Base-by-base conservation (phyloP, 1,139 yeast genomes). In the Lodderomyces margitis region DNA sequence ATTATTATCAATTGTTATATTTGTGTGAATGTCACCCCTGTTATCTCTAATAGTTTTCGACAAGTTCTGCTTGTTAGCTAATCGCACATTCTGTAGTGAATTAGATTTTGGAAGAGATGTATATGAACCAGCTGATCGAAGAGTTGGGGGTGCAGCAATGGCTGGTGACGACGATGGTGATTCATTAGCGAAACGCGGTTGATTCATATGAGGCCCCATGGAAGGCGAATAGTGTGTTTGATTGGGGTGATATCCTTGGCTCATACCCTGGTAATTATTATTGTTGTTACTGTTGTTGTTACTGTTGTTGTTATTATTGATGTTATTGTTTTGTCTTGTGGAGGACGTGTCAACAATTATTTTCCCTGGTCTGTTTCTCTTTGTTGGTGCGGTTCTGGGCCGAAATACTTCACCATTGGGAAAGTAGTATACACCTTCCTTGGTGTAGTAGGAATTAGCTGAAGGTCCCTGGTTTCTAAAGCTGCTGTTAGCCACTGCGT, bases 361-460 rank as follows among this genome's bases (percentile, higher is more conserved):
- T 48, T 34, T 65, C 46, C 45, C 64, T 63, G 78, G 78, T 43
- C 72, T 59, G 37, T 65, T 55, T 41, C 78, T 60, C 39, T 58
- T 62, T 10, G 63, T 47, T 1, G 76, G 74, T 12, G 66, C 58
- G 36, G 56, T 55, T 35, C 80, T 54, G 1, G 81, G 81, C 25
- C 75, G 59, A 52, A 76, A 77, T 4, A 75, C 66, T 52, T 76
- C 82, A 38, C 82, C 82, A 53, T 77, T 76, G 10, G 81, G 81
- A 51, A 76, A 77, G 47, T 63, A 68, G 51, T 68, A 75, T 39
- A 41, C 43, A 14, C 46, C 49, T 36, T 40, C 49, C 28, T 42
- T 45, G 2, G 49, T 34, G 27, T 42, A 42, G 31, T 34, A 45
- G 6, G 41, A 34, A 15, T 20, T 24, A 6, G 36, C n/a, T 14